Percentiles rank a stretch among this genome's conserved stretches.
These are phyloP conservation scores for Fonsecaea nubica DNA, from an alignment of 2,329 filamentous ascomycete genomes.

Conservation along the genomic window DNA sequence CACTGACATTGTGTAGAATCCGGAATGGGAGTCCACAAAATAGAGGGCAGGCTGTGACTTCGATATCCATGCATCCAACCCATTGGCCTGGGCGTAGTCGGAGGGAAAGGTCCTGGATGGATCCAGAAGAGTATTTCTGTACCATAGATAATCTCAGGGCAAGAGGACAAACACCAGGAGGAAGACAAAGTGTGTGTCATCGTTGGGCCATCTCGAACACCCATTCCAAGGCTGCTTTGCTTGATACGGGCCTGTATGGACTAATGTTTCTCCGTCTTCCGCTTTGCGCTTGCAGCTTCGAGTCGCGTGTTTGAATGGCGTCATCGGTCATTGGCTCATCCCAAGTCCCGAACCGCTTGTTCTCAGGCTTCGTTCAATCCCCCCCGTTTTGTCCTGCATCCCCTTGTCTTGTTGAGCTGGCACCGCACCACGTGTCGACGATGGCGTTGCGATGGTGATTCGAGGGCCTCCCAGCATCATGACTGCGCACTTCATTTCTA, in stretches of 20 bases:
- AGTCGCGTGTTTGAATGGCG: constrained; percentile 10
- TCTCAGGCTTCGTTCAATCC: neutral
- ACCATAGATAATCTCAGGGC: constrained; percentile 20
- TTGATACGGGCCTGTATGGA: neutral
- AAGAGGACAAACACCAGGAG: neutral
- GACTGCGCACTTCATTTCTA: constrained; percentile 1
- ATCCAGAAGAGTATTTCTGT: constrained; percentile 13
- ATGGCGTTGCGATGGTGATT: constrained; percentile 15
- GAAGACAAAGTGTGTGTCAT: neutral
- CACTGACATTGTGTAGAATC: constrained; percentile 50
- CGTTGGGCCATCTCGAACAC: neutral
- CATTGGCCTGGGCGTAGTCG: neutral
- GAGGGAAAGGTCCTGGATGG: neutral
- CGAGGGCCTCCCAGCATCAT: constrained; percentile 15
- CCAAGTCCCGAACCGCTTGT: constrained; percentile 15
- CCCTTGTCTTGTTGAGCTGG: constrained; percentile 7
- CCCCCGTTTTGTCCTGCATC: constrained; percentile 2
- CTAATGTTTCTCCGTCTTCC: neutral
- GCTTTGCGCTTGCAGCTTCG: neutral
- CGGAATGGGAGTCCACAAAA: constrained; percentile 52
- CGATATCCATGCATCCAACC: neutral
- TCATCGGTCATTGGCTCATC: constrained; percentile 16
- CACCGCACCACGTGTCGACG: constrained; percentile 9
- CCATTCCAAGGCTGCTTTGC: neutral
- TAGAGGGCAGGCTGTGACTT: constrained; percentile 36